These are phyloP conservation scores for Hymenoscyphus fructigenus DNA, from an alignment of 2,329 filamentous ascomycete species.

Conservation along the genomic window DNA sequence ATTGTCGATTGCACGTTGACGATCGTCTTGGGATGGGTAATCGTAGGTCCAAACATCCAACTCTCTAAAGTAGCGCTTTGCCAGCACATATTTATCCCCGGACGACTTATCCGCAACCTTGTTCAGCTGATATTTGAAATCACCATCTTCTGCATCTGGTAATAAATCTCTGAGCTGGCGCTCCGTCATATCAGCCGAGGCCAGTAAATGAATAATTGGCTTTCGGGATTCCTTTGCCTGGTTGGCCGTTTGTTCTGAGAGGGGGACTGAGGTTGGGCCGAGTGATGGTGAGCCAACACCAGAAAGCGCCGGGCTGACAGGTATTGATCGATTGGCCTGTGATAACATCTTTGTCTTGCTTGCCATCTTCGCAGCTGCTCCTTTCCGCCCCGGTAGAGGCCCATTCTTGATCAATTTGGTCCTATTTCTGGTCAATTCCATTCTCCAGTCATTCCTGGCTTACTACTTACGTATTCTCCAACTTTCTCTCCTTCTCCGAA, in stretches of 20 bases:
- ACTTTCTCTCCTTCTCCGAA: slow-evolving; percentile 46
- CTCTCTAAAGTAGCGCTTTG: slow-evolving; percentile 60
- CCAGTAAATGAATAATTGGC: slow-evolving; percentile 60
- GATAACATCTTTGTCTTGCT: slow-evolving; percentile 33
- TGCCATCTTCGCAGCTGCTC: slow-evolving; percentile 20
- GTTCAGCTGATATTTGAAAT: slow-evolving; percentile 53
- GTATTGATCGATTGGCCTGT: slow-evolving; percentile 41
- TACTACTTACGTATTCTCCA: slow-evolving; percentile 45
- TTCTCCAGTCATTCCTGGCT: slow-evolving; percentile 21
- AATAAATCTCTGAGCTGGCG: slow-evolving; percentile 53
- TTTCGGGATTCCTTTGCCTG: slow-evolving; percentile 53
- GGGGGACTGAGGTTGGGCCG: slow-evolving; percentile 49
- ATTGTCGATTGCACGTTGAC: slow-evolving; percentile 60
- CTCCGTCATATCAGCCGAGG: slow-evolving; percentile 51
- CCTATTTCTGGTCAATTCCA: slow-evolving; percentile 39
- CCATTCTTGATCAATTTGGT: slow-evolving; percentile 41
- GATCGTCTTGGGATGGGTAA: slow-evolving; percentile 53
- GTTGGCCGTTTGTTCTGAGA: slow-evolving; percentile 52
- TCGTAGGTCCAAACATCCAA: slow-evolving; percentile 63
- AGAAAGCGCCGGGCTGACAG: slow-evolving; percentile 56
- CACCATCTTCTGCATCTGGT: slow-evolving; percentile 46
- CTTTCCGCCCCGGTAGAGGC: slow-evolving; percentile 26
- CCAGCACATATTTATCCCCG: slow-evolving; percentile 54
- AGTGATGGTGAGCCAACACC: slow-evolving; percentile 54
- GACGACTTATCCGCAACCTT: slow-evolving; percentile 56